Conservation (phyloP, 2,329 filamentous ascomycete genomes). For the Stachybotrys elegans region DNA sequence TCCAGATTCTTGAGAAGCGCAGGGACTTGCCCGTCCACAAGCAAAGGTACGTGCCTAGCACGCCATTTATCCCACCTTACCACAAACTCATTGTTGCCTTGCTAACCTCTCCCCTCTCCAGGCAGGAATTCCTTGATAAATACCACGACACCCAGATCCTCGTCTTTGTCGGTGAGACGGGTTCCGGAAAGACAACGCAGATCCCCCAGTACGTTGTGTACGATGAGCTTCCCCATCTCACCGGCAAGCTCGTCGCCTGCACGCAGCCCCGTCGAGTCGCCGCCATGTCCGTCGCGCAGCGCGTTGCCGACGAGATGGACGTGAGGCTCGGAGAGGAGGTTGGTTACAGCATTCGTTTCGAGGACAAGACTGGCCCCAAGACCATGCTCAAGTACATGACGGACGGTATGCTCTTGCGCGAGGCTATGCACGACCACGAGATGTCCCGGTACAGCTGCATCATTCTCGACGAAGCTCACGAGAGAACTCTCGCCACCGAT, state of each 20-base stretch:
- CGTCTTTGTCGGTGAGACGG: constrained; percentile 97
- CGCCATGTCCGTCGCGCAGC: constrained; percentile 96
- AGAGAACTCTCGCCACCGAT: constrained; percentile 93
- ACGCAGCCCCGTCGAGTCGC: constrained; percentile 97
- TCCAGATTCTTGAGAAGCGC: constrained; percentile 79
- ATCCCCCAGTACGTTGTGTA: constrained; percentile 98
- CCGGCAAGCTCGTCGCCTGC: constrained; percentile 88
- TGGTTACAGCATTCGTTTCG: constrained; percentile 98
- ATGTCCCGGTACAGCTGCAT: constrained; percentile 93
- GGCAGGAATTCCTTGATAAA: constrained; percentile 86
- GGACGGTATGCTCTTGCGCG: constrained; percentile 94
- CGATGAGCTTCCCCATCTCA: constrained; percentile 86
- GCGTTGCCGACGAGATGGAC: constrained; percentile 96
- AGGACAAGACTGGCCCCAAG: constrained; percentile 83
- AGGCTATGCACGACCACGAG: constrained; percentile 93
- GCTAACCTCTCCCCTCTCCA: constrained; percentile 22
- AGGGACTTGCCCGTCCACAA: constrained; percentile 86
- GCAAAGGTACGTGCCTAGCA: constrained; percentile 63
- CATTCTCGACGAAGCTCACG: constrained; percentile 97
- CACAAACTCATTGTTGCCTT: neutral
- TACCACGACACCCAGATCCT: constrained; percentile 95
- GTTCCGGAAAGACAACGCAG: constrained; percentile 98
- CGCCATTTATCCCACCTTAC: neutral
- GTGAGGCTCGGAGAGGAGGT: constrained; percentile 90
- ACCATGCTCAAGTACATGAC: constrained; percentile 99